These are phyloP conservation scores for Xylariaceae sp. DNA, from an alignment of 2,329 filamentous ascomycete species.

Conservation along the genomic window DNA sequence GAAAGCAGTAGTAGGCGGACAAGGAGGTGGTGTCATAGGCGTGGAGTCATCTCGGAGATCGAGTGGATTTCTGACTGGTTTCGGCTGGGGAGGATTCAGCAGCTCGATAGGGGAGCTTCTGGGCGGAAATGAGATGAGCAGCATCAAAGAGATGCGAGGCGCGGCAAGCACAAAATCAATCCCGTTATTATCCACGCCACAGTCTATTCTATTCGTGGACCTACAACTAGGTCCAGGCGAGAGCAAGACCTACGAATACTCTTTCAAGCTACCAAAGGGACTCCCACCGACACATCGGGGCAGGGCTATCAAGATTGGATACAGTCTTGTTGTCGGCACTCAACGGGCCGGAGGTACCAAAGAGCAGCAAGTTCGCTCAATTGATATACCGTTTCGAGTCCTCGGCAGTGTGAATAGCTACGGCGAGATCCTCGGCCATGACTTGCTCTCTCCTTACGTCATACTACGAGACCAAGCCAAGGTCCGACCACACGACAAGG, in stretches of 20 bases:
- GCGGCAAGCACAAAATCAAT: slow-evolving; percentile 82
- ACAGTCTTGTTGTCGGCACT: slow-evolving; percentile 87
- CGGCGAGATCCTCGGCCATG: slow-evolving; percentile 87
- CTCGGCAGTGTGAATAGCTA: slow-evolving; percentile 87
- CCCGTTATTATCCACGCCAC: slow-evolving; percentile 88
- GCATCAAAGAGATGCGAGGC: slow-evolving; percentile 91
- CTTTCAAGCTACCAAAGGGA: slow-evolving; percentile 80
- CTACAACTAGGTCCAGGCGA: slow-evolving; percentile 83
- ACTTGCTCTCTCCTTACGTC: slow-evolving; percentile 92
- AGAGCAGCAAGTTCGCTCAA: slow-evolving; percentile 82
- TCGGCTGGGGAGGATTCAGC: slow-evolving; percentile 86
- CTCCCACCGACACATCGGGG: slow-evolving; percentile 90
- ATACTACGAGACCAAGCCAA: slow-evolving; percentile 79
- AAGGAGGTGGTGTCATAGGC: slow-evolving; percentile 82
- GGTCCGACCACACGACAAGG: slow-evolving; percentile 51
- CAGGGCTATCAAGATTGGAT: slow-evolving; percentile 89
- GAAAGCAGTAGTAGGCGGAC: slow-evolving; percentile 84
- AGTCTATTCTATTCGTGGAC: slow-evolving; percentile 95
- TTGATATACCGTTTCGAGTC: slow-evolving; percentile 89
- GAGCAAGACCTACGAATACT: slow-evolving; percentile 82
- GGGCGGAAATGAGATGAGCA: slow-evolving; percentile 84
- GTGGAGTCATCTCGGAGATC: slow-evolving; percentile 71
- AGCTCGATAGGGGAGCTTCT: slow-evolving; percentile 85
- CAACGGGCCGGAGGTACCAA: slow-evolving; percentile 76
- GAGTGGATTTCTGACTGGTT: slow-evolving; percentile 75